Conservation (phyloP, 345 rosid species). For the Salix viminalis region DNA sequence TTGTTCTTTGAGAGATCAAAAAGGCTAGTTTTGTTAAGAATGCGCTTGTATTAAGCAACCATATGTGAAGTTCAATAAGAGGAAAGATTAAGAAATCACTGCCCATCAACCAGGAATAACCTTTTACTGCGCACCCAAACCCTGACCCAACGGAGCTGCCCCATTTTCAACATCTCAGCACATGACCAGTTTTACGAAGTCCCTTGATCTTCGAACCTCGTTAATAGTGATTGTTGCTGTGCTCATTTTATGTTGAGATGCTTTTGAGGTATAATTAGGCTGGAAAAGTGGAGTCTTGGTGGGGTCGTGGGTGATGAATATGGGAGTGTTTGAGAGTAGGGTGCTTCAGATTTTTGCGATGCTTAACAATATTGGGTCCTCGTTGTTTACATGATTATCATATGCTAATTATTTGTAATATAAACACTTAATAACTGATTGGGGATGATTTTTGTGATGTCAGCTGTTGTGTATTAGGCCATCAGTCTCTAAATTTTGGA, state of each 20-base stretch:
- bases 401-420: neutral
- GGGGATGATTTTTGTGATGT: conserved; percentile 12
- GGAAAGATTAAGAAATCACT: neutral
- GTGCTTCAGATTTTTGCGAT: conserved; percentile 54
- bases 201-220: too few species aligned
- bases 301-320: conserved; percentile 76
- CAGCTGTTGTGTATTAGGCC: neutral
- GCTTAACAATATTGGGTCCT: conserved; percentile 67
- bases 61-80: neutral
- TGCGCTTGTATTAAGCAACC: neutral
- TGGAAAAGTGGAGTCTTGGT: conserved; percentile 47
- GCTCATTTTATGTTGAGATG: conserved; percentile 63
- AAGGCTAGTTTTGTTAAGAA: conserved; percentile 8
- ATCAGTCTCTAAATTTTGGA: neutral
- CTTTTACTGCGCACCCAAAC: conserved; percentile 25
- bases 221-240: conserved; percentile 64
- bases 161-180: too few species aligned
- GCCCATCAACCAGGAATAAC: conserved; percentile 18
- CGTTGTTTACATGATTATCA: conserved; percentile 84
- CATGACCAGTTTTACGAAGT: too few species aligned
- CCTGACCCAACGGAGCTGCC: too few species aligned
- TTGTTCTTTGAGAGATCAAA: neutral
- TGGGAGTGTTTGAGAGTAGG: conserved; percentile 53
- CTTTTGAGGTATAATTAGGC: conserved; percentile 64
- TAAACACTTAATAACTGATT: too few species aligned